Evolutionary conservation across 495 filamentous ascomycete species (phyloP).

Genomic region (Penicilliopsis zonata): DNA sequence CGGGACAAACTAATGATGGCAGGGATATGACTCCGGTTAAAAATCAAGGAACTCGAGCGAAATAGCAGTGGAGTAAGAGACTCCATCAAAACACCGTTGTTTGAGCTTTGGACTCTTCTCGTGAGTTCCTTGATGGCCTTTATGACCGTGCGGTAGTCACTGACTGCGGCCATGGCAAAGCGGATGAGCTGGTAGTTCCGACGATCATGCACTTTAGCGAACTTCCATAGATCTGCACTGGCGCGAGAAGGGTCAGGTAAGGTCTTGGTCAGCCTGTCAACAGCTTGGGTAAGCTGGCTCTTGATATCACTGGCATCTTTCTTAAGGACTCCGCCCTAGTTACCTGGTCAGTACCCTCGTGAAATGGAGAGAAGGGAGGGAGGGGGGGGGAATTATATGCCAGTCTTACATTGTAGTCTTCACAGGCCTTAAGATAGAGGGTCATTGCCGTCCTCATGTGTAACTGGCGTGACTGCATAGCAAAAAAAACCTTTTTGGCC

Average conservation of each 20-base stretch:
- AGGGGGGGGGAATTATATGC: background rate
- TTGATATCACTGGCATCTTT: conserved; percentile 57
- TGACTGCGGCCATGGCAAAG: conserved; percentile 73
- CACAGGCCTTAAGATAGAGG: conserved; percentile 64
- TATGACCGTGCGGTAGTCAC: conserved; percentile 81
- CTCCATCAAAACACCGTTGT: conserved; percentile 51
- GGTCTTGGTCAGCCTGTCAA: conserved; percentile 56
- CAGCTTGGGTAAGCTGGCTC: conserved; percentile 49
- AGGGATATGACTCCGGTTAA: conserved; percentile 87
- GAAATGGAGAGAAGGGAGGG: conserved; percentile 3
- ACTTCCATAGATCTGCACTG: conserved; percentile 68
- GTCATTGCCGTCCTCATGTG: conserved; percentile 57
- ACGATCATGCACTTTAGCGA: conserved; percentile 84
- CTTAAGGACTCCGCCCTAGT: conserved; percentile 66
- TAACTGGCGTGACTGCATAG: conserved; percentile 64
- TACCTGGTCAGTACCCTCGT: conserved; percentile 5
- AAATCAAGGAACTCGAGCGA: conserved; percentile 68
- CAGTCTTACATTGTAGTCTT: conserved; percentile 60
- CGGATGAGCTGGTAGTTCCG: conserved; percentile 81
- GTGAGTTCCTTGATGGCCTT: conserved; percentile 84
- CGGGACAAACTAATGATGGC: conserved; percentile 78
- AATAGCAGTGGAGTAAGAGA: conserved; percentile 78
- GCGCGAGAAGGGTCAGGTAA: conserved; percentile 61
- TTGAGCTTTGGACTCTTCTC: conserved; percentile 62
- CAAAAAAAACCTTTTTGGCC: conserved; percentile 79